These are phyloP conservation scores for Trifolium dubium DNA, from an alignment of 306 rosid species.

Conservation along the genomic window DNA sequence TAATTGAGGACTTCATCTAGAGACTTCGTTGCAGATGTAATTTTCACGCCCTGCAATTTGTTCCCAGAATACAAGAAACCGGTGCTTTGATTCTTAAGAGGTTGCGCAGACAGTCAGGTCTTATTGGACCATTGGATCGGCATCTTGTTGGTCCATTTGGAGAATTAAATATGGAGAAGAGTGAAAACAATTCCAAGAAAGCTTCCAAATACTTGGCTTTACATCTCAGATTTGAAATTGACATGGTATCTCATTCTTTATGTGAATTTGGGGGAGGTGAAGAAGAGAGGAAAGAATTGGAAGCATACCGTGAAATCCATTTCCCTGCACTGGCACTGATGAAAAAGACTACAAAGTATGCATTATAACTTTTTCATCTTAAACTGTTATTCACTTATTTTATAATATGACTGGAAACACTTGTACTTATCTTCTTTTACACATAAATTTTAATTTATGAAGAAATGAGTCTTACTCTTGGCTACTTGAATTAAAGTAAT, in stretches of 20 bases:
- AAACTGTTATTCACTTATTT: conserved; percentile 25
- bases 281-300: conserved; percentile 83
- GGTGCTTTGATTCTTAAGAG: conserved; percentile 91
- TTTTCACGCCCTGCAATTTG: conserved; percentile 92
- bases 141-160: conserved; percentile 75
- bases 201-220: conserved; percentile 83
- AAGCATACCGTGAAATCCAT: conserved; percentile 88
- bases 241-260: conserved; percentile 97
- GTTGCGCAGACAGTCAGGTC: conserved; percentile 64
- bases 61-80: conserved; percentile 88
- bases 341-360: conserved; percentile 75
- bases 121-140: conserved; percentile 69
- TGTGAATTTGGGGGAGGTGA: conserved; percentile 98
- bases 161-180: conserved; percentile 47
- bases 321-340: conserved; percentile 81
- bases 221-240: conserved; percentile 98
- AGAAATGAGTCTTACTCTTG: conserved; percentile 21
- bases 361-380: conserved; percentile 30
- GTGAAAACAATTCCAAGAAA: conserved; percentile 55
- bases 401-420: conserved; percentile 12
- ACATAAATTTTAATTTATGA: conserved; percentile 8
- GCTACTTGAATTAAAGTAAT: conserved; percentile 12
- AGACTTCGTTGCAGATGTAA: conserved; percentile 99
- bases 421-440: conserved; percentile 22
- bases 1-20: conserved; percentile 90